Percentiles rank a stretch among this genome's conserved stretches.
phyloP scores from a whole-genome alignment of 2,329 filamentous ascomycete species.

The Hypoxylon sp. region DNA sequence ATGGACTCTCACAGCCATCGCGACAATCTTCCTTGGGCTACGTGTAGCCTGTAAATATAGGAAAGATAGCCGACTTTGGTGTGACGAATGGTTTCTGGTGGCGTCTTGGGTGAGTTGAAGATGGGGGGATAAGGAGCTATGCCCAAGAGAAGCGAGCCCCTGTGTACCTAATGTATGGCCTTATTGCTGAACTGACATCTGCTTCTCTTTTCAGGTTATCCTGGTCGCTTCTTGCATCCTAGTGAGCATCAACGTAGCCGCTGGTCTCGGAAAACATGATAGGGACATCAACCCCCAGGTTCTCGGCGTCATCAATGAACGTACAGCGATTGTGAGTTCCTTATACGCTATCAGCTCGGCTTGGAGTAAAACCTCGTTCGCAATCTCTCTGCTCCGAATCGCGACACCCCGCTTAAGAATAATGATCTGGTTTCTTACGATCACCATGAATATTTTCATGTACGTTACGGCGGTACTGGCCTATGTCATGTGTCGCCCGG shows the following conservation, averaged over 20 bases:
- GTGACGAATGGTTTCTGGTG: constrained; percentile 29
- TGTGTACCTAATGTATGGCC: background rate
- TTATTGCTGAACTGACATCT: constrained; percentile 2
- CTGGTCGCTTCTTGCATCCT: constrained; percentile 2
- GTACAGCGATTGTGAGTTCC: constrained; percentile 4
- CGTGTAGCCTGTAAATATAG: constrained; percentile 22
- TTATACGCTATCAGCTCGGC: constrained; percentile 12
- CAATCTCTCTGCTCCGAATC: constrained; percentile 23
- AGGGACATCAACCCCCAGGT: constrained; percentile 6
- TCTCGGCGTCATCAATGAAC: background rate
- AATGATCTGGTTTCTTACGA: constrained; percentile 11
- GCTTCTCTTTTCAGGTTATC: background rate
- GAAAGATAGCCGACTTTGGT: constrained; percentile 14
- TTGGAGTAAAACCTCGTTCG: constrained; percentile 35
- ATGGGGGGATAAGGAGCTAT: background rate
- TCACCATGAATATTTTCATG: constrained; percentile 25
- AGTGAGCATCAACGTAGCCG: constrained; percentile 10
- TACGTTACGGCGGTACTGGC: background rate
- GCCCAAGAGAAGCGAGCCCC: background rate
- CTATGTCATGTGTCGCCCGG: constrained; percentile 8
- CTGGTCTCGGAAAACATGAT: constrained; percentile 18
- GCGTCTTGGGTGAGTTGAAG: constrained; percentile 27
- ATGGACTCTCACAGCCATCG: constrained; percentile 13
- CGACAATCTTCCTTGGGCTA: constrained; percentile 23
- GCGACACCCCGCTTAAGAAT: constrained; percentile 9